A percentile compares a stretch with the other conserved stretches of the same genome.
phyloP scores from a whole-genome alignment of 192 early-diverging fungal species.

The Thamnidium elegans region DNA sequence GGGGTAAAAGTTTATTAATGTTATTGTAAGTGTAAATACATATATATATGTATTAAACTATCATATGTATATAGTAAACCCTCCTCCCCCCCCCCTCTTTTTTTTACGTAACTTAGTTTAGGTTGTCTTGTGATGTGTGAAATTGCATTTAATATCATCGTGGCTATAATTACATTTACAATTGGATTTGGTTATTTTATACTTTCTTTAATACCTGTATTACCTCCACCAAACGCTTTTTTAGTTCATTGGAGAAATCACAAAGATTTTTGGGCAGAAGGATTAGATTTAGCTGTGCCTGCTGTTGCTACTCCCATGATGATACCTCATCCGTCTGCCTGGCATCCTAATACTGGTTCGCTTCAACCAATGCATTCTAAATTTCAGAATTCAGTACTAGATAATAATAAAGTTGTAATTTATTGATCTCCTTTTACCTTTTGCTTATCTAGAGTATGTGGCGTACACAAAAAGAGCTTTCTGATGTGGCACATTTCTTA shows the following conservation, averaged over 20 bases:
- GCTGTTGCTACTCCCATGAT: no score
- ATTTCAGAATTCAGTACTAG: no score
- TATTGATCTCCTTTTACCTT: no score
- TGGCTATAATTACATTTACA: conserved; percentile 21
- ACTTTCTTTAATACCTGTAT: conserved; percentile 14
- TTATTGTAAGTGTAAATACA: conserved; percentile 13
- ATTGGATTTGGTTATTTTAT: conserved; percentile 23
- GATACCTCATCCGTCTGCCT: conserved; percentile 3
- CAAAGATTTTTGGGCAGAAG: conserved; percentile 19
- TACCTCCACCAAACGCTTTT: conserved; percentile 6
- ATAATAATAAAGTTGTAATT: no score
- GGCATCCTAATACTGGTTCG: conserved; percentile 1
- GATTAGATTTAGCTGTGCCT: conserved; percentile 1
- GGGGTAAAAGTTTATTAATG: conserved; percentile 20
- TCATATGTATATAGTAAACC: no score
- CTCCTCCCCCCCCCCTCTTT: no score
- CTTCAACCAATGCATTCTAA: no score
- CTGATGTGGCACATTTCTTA: no score
- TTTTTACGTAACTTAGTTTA: conserved; percentile 1
- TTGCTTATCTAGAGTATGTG: no score
- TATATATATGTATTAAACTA: background rate
- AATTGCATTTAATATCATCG: conserved; percentile 21
- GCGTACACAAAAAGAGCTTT: no score
- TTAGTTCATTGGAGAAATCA: conserved; percentile 4
- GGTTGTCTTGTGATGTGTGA: conserved; percentile 29